Base-by-base conservation (phyloP, 2,329 filamentous ascomycete species). In the Colletotrichum endophyticum region DNA sequence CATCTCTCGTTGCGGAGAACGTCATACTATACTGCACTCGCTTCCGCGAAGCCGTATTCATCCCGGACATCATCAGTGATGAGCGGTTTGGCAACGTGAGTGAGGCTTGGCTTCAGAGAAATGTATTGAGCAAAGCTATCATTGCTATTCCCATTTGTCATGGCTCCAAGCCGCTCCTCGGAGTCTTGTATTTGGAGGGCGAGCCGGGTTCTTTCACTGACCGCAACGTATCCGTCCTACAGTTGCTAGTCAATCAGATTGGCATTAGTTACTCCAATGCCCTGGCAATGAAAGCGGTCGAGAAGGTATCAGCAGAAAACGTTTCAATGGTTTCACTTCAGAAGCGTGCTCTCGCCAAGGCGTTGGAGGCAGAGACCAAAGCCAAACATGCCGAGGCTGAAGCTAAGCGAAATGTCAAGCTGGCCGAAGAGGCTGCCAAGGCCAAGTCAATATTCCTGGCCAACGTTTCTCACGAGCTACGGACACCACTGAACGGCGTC, bases 401-500 rank as follows among this genome's bases (percentile, higher is more conserved):
- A 81, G 95, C 95, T 9, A 92, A 95, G 81, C 91, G 93, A 76
- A 95, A 95, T 82, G 94, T 96, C 82, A 94, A 95, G 84, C 89
- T 96, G 53, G 95, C 95, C 19, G 94, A 96, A 82, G 95, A 96
- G 83, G 95, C 95, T 13, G 94, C 94, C 27, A 95, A 94, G 84
- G 95, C 94, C 53, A 96, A 96, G 83, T 94, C 93, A 4, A 95
- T 96, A 73, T 96, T 96, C 85, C 86, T 95, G 61, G 93, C 94
- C 56, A 95, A 95, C 78, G 95, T 96, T 79, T 95, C 94, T 3
- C 95, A 96, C 84, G 95, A 96, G 84, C 86, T 96, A 74, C 92
- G 94, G 63, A 96, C 94, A 3, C 95, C 95, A 1, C 92, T 98
- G 66, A 96, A 96, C 74, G 95, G 95, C 34, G 95, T 98, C 11